Conservation (phyloP, 805 yeast genomes). For the Suhomyces kilbournensis region DNA sequence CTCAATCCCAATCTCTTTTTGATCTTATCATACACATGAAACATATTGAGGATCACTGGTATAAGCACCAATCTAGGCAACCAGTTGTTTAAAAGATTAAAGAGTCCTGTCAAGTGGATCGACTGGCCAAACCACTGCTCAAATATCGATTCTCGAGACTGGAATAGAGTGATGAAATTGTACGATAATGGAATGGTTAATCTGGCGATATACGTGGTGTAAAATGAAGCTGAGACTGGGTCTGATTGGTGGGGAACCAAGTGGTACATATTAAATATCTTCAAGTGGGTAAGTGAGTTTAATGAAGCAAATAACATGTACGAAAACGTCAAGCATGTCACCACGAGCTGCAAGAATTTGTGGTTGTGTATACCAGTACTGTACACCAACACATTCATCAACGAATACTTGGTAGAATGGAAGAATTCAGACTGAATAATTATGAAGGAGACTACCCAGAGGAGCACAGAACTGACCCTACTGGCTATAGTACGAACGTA, state of each 20-base stretch:
- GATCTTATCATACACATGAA: slow-evolving; percentile 64
- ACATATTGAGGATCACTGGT: slow-evolving; percentile 63
- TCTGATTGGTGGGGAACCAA: slow-evolving; percentile 69
- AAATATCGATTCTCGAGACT: slow-evolving; percentile 51
- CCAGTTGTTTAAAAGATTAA: slow-evolving; percentile 67
- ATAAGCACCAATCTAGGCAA: slow-evolving; percentile 71
- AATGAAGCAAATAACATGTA: slow-evolving; percentile 71
- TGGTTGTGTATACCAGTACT: slow-evolving; percentile 25
- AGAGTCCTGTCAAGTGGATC: slow-evolving; percentile 71
- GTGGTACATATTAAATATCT: slow-evolving; percentile 73
- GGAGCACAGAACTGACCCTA: slow-evolving; percentile 40
- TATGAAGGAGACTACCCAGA: slow-evolving; percentile 47
- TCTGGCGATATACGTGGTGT: slow-evolving; percentile 76
- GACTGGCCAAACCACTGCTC: slow-evolving; percentile 74
- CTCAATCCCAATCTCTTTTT: slow-evolving; percentile 40
- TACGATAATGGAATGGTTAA: slow-evolving; percentile 79
- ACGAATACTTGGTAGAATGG: slow-evolving; percentile 64
- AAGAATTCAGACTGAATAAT: slow-evolving; percentile 72
- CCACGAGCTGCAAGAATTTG: slow-evolving; percentile 32
- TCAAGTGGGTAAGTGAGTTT: slow-evolving; percentile 61
- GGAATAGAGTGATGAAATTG: slow-evolving; percentile 68
- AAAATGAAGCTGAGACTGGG: slow-evolving; percentile 71
- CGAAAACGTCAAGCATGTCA: slow-evolving; percentile 44
- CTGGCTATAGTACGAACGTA: slow-evolving; percentile 46
- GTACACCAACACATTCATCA: slow-evolving; percentile 50